Evolutionary conservation across 805 yeast genomes (phyloP).

Genomic region (Candida arabinofermentans): DNA sequence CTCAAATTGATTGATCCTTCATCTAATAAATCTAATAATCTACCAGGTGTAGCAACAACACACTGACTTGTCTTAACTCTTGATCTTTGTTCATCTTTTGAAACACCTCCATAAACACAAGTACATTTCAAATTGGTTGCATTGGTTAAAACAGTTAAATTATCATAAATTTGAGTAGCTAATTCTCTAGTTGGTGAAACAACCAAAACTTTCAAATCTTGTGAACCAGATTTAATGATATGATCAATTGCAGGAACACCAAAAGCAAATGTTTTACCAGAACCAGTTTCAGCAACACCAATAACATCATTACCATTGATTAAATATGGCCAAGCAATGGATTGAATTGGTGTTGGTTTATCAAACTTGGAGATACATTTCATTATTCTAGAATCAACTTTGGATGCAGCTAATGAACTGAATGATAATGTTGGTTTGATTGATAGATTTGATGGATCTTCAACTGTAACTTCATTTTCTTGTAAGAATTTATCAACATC

Average conservation of each 20-base stretch:
- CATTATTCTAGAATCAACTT: conserved; percentile 51
- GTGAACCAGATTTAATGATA: conserved; percentile 40
- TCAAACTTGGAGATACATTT: conserved; percentile 67
- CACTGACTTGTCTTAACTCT: conserved; percentile 65
- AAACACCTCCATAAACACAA: conserved; percentile 96
- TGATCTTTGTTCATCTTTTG: conserved; percentile 85
- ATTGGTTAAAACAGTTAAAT: conserved; percentile 61
- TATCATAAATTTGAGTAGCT: conserved; percentile 90
- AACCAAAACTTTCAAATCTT: conserved; percentile 69
- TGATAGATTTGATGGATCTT: conserved; percentile 52
- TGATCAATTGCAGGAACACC: conserved; percentile 94
- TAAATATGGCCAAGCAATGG: conserved; percentile 91
- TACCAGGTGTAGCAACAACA: conserved; percentile 98
- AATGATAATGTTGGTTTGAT: conserved; percentile 72
- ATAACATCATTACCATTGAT: conserved; percentile 77
- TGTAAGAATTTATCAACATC: conserved; percentile 60
- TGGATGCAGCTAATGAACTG: conserved; percentile 43
- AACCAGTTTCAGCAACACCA: conserved; percentile 98
- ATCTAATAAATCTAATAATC: conserved; percentile 83
- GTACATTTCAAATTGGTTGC: conserved; percentile 64
- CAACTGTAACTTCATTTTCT: conserved; percentile 75
- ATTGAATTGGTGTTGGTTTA: conserved; percentile 93
- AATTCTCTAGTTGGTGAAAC: conserved; percentile 97
- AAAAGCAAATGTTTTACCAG: conserved; percentile 96
- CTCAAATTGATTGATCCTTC: conserved; percentile 78